These are phyloP conservation scores for Suillus paluster DNA, from an alignment of 768 basidiomycete species.

Conservation along the genomic window DNA sequence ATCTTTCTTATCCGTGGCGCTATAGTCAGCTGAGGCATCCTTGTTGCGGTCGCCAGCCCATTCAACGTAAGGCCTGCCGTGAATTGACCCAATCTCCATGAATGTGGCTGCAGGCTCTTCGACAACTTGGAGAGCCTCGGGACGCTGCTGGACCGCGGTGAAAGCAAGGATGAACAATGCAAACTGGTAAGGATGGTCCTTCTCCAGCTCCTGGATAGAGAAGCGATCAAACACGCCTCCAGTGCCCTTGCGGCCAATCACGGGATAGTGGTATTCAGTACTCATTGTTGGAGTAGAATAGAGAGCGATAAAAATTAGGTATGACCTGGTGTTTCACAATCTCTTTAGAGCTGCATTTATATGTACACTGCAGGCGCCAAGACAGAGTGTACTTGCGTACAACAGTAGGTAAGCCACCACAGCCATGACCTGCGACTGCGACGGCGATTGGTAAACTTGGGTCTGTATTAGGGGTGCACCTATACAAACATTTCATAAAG, in stretches of 20 bases:
- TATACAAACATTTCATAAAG: neutral
- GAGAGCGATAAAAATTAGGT: neutral
- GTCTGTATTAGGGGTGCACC: neutral
- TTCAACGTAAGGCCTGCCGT: constrained; percentile 30
- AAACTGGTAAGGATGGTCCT: constrained; percentile 28
- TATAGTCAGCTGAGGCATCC: constrained; percentile 23
- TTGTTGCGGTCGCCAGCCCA: constrained; percentile 27
- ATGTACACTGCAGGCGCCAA: neutral
- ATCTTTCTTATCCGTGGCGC: constrained; percentile 26
- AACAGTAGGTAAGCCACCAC: neutral
- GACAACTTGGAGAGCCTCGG: neutral
- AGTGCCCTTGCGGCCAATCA: constrained; percentile 23
- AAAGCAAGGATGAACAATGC: constrained; percentile 31
- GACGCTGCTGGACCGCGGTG: constrained; percentile 16
- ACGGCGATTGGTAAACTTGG: neutral
- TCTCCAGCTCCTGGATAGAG: constrained; percentile 23
- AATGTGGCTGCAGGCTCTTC: constrained; percentile 15
- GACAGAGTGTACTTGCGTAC: neutral
- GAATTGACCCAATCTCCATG: constrained; percentile 29
- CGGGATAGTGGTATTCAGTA: constrained; percentile 21
- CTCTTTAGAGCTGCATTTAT: neutral
- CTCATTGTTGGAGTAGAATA: neutral
- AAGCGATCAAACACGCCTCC: constrained; percentile 24
- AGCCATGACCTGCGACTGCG: neutral
- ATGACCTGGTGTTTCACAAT: neutral